Percentiles rank a stretch among this genome's conserved stretches.
Conservation (phyloP, 352 stramenopile genomes). For the Phytophthora uliginosa region DNA sequence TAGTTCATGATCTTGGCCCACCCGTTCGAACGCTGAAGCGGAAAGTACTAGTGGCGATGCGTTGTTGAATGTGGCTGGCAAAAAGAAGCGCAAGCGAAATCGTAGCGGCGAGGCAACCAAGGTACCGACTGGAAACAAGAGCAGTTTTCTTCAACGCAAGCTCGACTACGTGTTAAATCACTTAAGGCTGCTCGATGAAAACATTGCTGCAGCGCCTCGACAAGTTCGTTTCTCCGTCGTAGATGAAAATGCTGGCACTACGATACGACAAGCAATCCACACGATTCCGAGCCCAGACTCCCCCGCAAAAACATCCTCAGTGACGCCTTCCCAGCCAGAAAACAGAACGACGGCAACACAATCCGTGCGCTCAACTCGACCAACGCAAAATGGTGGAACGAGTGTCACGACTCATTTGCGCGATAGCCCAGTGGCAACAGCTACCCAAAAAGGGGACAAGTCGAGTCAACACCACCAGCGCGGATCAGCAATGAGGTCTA, state of each 20-base stretch:
- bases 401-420: too few species aligned
- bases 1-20: slow-evolving; percentile 17
- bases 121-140: slow-evolving; percentile 41
- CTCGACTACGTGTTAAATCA: slow-evolving; percentile 55
- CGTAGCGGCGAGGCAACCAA: slow-evolving; percentile 6
- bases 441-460: neutral
- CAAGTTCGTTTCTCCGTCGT: slow-evolving; percentile 50
- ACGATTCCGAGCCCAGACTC: slow-evolving; percentile 11
- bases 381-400: neutral
- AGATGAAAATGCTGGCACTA: slow-evolving; percentile 29
- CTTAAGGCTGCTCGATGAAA: slow-evolving; percentile 37
- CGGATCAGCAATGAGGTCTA: neutral
- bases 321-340: neutral
- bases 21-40: slow-evolving; percentile 23
- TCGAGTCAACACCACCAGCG: neutral
- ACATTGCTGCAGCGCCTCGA: slow-evolving; percentile 26
- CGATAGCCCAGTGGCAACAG: neutral
- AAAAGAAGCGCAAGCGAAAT: slow-evolving; percentile 35
- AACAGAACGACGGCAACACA: neutral
- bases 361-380: neutral
- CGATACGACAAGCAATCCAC: slow-evolving; percentile 40
- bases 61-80: slow-evolving; percentile 31
- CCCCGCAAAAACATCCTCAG: slow-evolving; percentile 15
- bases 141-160: slow-evolving; percentile 37
- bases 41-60: slow-evolving; percentile 2